Conservation (phyloP, 225 moss, liverwort and hornwort genomes). For the Physcomitrellopsis africana region DNA sequence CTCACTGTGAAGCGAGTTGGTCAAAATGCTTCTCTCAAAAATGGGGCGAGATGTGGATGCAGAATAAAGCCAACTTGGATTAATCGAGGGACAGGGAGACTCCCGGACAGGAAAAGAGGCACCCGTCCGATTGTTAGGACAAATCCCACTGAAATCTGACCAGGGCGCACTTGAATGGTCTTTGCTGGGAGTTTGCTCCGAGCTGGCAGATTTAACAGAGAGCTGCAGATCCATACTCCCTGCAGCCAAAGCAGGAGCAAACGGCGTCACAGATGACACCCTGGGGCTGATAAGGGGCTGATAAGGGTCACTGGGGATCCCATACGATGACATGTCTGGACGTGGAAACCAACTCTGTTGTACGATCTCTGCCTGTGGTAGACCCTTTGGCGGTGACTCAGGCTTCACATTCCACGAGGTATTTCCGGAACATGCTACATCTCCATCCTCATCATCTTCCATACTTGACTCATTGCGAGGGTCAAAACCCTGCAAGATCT, state of each 20-base stretch:
- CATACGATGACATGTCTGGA: conserved; percentile 9
- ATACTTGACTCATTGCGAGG: conserved; percentile 1
- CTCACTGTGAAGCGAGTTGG: conserved; percentile 50
- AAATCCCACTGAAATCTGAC: conserved; percentile 22
- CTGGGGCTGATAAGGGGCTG: conserved; percentile 21
- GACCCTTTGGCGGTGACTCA: conserved; percentile 30
- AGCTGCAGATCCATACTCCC: not conserved
- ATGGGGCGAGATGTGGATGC: conserved; percentile 39
- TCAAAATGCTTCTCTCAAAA: conserved; percentile 37
- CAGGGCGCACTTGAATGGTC: conserved; percentile 21
- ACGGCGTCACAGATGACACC: not conserved
- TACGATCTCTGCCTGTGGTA: conserved; percentile 2
- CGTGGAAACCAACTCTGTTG: conserved; percentile 34
- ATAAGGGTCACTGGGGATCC: not conserved
- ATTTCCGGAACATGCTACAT: conserved; percentile 29
- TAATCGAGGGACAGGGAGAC: conserved; percentile 38
- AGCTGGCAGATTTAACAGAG: conserved; percentile 7
- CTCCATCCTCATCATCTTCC: conserved; percentile 35
- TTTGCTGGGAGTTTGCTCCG: conserved; percentile 2
- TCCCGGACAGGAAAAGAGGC: conserved; percentile 46
- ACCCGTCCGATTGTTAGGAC: conserved; percentile 30
- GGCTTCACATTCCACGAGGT: conserved; percentile 41
- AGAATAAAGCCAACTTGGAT: conserved; percentile 47
- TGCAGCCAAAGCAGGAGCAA: not conserved
- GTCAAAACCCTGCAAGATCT: conserved; percentile 25